phyloP scores from a whole-genome alignment of 257 asterid genomes.

The Scutellaria galericulata region DNA sequence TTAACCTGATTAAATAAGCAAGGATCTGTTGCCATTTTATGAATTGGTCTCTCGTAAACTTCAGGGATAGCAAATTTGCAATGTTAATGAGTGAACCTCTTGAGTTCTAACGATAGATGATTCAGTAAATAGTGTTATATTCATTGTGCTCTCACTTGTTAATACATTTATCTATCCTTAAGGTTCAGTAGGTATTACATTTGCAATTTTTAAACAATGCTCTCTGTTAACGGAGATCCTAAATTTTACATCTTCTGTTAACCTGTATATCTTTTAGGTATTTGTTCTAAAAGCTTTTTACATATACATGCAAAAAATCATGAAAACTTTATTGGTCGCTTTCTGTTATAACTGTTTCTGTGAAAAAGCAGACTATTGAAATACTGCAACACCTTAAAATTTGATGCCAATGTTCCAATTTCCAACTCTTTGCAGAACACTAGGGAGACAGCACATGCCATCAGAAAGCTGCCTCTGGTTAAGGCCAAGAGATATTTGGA shows the following conservation, averaged over 20 bases:
- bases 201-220: background rate
- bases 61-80: slow-evolving; percentile 59
- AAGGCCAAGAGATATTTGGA: slow-evolving; percentile 91
- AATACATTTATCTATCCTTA: too few species aligned
- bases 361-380: too few species aligned
- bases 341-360: too few species aligned
- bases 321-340: too few species aligned
- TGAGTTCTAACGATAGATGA: slow-evolving; percentile 46
- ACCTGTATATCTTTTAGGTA: too few species aligned
- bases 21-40: slow-evolving; percentile 56
- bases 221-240: background rate
- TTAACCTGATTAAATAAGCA: slow-evolving; percentile 58
- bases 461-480: slow-evolving; percentile 66
- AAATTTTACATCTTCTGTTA: too few species aligned
- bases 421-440: slow-evolving; percentile 58
- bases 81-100: slow-evolving; percentile 72
- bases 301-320: too few species aligned
- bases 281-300: too few species aligned
- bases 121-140: slow-evolving; percentile 62
- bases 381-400: background rate
- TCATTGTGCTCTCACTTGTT: too few species aligned
- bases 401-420: background rate
- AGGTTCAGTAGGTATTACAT: too few species aligned
- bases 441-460: slow-evolving; percentile 86
- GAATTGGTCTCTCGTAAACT: slow-evolving; percentile 55